Base-by-base conservation (phyloP, 1,284 basidiomycete species). In the Heterobasidion occidentale region DNA sequence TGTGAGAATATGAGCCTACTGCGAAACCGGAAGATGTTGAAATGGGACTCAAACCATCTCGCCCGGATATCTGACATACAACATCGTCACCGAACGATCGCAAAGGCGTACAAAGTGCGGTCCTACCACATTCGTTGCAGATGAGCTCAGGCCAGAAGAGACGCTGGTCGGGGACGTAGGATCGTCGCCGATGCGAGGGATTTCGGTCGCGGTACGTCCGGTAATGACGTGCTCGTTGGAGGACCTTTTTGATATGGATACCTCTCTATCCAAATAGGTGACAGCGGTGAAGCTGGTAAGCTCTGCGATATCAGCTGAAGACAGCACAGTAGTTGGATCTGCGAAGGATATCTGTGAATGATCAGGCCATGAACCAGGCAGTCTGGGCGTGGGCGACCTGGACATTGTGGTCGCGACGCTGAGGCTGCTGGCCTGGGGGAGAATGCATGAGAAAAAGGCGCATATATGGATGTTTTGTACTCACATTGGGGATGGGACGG, bases 361-460 rank as follows among this genome's bases (percentile, higher is more conserved):
- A 27, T 44, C 36, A 19, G 51, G 51, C 51, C 51, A 52, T 44
- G 51, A 27, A 11, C 51, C 51, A 36, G 51, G 51, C n/a, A 52
- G 20, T n/a, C n/a, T 45, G n/a, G 51, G 51, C 15, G 51, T 52
- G 1, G 51, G 51, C 9, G 51, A 52, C 2, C 51, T 38, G 17
- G 19, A 36, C n/a, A 44, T 20, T 17, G 46, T n/a, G 19, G 46
- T 48, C 46, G 9, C 17, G 15, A 17, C 15, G 46, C 17, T 48
- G 11, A 33, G 27, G 11, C 17, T 14, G 19, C 11, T 19, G 11
- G 12, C 17, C n/a, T 48, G 46, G 27, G 46, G 46, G 12, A 48
- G 46, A 11, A 11, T 48, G 12, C 11, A 17, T 20, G 46, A 17
- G 19, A 17, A 19, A 48, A 48, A 48, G 11, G 46, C n/a, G 46